Evolutionary conservation across 208 protist species (phyloP), one percentile per base, ranked within the genome.

Genomic region (Leishmania mexicana): DNA sequence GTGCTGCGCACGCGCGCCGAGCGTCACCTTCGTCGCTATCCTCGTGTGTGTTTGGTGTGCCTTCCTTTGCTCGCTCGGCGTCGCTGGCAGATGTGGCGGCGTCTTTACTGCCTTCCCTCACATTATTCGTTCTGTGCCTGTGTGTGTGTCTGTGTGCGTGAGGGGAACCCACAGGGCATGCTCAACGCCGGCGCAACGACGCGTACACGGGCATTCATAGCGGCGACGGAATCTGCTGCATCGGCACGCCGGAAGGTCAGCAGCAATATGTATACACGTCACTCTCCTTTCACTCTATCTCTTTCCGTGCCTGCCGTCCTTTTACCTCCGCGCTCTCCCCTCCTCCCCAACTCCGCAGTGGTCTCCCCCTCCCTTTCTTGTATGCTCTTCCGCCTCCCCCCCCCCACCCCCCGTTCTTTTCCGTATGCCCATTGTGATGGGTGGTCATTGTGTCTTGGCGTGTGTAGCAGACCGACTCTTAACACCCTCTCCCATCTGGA

Each of bases 111-210:
- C 45, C 42, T 53, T 49, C 70, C 45, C 21, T 76, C 51, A 6
- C 17, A 68, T 35, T 70, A 65, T 68, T 75, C 28, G 0, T 10
- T 77, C 11, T 77, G 11, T 77, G 51, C 67, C 54, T 64, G 74
- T 58, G 51, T 58, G 74, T 77, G 72, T 70, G 64, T 45, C 10
- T 42, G 31, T 68, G 64, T 68, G 54, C 21, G 54, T 19, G 19
- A 57, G 53, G 8, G 45, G 45, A 57, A 57, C 4, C 17, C 53
- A 57, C 53, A 57, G 5, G 53, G 53, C 17, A 7, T 57, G 53
- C 17, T 57, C 53, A 57, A 21, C 53, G 53, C 17, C 5, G 53
- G 57, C 24, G 21, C 54, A 60, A 7, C 17, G 7, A 60, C 54
- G 54, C 21, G 6, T 24, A 11, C 21, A 60, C 57, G 51, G 19